Percentiles rank a stretch among this genome's conserved stretches.
Evolutionary conservation across 139 green algal genomes (phyloP).

Genomic region (Yamagishiella unicocca): DNA sequence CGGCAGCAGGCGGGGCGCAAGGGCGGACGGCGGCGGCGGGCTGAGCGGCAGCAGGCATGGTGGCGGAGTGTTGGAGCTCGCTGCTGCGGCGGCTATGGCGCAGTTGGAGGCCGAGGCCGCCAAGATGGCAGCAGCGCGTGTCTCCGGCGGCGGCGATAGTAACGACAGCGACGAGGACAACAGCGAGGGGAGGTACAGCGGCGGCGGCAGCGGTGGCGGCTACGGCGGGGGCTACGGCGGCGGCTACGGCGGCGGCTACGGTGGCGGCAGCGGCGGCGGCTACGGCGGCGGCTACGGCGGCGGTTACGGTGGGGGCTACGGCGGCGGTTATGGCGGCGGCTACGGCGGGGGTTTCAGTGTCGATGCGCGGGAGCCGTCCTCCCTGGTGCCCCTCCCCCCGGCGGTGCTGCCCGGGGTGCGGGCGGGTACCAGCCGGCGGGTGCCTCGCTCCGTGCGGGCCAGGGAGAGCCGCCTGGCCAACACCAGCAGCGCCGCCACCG

Average conservation of each 20-base stretch:
- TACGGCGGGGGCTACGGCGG: background rate
- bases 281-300: background rate
- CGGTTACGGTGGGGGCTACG: background rate
- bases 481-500: background rate
- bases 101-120: slow-evolving; percentile 23
- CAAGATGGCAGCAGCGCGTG: background rate
- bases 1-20: background rate
- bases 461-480: slow-evolving; percentile 24
- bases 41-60: background rate
- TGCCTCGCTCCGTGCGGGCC: slow-evolving; percentile 21
- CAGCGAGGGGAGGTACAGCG: background rate
- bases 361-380: background rate
- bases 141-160: background rate
- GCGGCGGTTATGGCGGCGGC: background rate
- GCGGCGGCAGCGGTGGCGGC: background rate
- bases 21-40: background rate
- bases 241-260: background rate
- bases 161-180: background rate
- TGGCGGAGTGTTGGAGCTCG: slow-evolving; percentile 1
- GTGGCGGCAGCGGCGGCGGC: background rate
- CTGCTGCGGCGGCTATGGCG: background rate
- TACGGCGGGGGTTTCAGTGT: background rate
- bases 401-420: slow-evolving; percentile 6
- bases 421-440: background rate
- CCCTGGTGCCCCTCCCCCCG: background rate